Base-by-base conservation (phyloP, 1,284 basidiomycete genomes). In the Rhodofomes roseus region DNA sequence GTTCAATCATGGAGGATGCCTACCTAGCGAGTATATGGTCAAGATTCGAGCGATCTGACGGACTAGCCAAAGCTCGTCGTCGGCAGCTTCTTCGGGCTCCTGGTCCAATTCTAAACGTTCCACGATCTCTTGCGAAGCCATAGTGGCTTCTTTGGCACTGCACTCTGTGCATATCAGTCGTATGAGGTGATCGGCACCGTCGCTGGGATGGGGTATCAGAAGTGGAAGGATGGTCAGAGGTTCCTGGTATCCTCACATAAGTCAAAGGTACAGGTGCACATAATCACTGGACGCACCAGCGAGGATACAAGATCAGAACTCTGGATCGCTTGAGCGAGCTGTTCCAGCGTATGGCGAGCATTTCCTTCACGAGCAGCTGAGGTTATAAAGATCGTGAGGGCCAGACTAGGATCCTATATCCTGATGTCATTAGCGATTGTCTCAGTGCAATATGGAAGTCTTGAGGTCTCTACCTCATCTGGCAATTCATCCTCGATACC, bases 61-160 rank as follows among this genome's bases (percentile, higher is more conserved):
- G 6, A 66, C 59, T 12, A 62, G 46, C 43, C 65, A 59, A 4
- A 61, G 11, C 25, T 55, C 65, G 7, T 72, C 71, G 4, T 58
- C 55, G 1, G 63, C 68, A 27, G 69, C 68, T 14, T 74, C 70
- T 9, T 77, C 74, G 0, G 72, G 70, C 6, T 71, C 66, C 31
- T 76, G 71, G 1, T 62, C 68, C 12, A 60, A 64, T 27, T 72
- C 66, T 6, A 89, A 59, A 18, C 70, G 71, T 66, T 89, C 89
- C 41, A 83, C 61, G 7, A 72, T 74, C 68, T 89, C 89, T 66
- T 89, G 85, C 7, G 78, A 68, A 1, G 83, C 81, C 58, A 91
- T 81, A 6, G 86, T 65, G 2, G 84, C 73, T 67, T 91, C 89
- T 65, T 86, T 89, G 0, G 85, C 75, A 57, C 77, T 81, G 25